Conservation (phyloP, 2,329 filamentous ascomycete genomes). For the Fusarium chuoi region DNA sequence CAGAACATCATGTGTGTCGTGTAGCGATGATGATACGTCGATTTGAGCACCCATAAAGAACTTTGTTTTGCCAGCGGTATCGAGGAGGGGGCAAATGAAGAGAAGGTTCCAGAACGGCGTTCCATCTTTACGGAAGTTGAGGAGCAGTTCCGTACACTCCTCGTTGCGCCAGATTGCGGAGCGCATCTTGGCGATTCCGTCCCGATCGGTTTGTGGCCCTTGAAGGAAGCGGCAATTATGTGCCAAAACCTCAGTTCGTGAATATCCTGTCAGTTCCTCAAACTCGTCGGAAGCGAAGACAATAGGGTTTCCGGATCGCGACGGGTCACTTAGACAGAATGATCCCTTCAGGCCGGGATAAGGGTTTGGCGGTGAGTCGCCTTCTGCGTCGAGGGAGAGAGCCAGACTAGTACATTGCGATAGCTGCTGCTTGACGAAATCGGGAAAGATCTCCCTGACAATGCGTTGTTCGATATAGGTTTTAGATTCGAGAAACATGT, state of each 20-base stretch:
- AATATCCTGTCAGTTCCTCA: slow-evolving; percentile 61
- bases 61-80: slow-evolving; percentile 57
- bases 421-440: slow-evolving; percentile 64
- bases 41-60: slow-evolving; percentile 68
- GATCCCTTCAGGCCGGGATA: slow-evolving; percentile 68
- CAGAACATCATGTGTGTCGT: slow-evolving; percentile 61
- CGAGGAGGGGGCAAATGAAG: slow-evolving; percentile 62
- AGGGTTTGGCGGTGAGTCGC: slow-evolving; percentile 43
- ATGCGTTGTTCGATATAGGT: slow-evolving; percentile 57
- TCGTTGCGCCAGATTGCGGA: slow-evolving; percentile 53
- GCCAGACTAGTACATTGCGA: slow-evolving; percentile 57
- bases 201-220: slow-evolving; percentile 56
- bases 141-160: slow-evolving; percentile 60
- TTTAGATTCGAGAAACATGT: slow-evolving; percentile 56
- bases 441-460: slow-evolving; percentile 59
- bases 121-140: slow-evolving; percentile 63
- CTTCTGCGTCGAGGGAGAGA: slow-evolving; percentile 51
- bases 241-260: slow-evolving; percentile 57
- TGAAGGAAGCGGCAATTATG: slow-evolving; percentile 63
- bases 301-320: slow-evolving; percentile 61
- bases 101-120: slow-evolving; percentile 68
- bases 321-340: slow-evolving; percentile 67
- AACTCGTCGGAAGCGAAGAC: slow-evolving; percentile 62
- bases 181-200: slow-evolving; percentile 54
- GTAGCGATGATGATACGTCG: slow-evolving; percentile 65